These are phyloP conservation scores for Trichoderma asperellum DNA, from an alignment of 2,329 filamentous ascomycete species.

Conservation along the genomic window DNA sequence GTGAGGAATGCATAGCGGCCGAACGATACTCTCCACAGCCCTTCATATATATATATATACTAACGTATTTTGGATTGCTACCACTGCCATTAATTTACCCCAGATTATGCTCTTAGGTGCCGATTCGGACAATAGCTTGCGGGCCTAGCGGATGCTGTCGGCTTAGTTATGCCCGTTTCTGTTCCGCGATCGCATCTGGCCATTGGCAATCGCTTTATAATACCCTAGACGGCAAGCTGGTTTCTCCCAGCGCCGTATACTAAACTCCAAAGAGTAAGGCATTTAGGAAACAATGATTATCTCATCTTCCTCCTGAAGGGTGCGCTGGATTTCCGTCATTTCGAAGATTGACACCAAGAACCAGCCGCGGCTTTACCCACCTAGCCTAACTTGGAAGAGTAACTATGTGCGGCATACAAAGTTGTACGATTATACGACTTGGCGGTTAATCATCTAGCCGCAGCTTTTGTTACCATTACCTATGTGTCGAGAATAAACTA, in stretches of 20 bases:
- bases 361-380: background rate
- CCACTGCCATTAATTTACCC: background rate
- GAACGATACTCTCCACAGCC: background rate
- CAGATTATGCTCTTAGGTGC: background rate
- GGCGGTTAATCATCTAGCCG: conserved; percentile 4
- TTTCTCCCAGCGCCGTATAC: background rate
- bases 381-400: background rate
- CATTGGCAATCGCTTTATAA: background rate
- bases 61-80: background rate
- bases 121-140: background rate
- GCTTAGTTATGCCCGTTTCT: background rate
- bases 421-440: no score
- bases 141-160: background rate
- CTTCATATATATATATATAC: background rate
- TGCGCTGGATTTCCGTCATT: background rate
- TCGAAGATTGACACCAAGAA: background rate
- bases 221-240: background rate
- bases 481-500: background rate
- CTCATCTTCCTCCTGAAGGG: background rate
- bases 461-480: background rate
- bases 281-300: background rate
- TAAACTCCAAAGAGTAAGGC: background rate
- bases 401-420: background rate
- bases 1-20: background rate
- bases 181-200: background rate